These are phyloP conservation scores for Rhizopogon sp. DNA, from an alignment of 768 basidiomycete genomes.

Conservation along the genomic window DNA sequence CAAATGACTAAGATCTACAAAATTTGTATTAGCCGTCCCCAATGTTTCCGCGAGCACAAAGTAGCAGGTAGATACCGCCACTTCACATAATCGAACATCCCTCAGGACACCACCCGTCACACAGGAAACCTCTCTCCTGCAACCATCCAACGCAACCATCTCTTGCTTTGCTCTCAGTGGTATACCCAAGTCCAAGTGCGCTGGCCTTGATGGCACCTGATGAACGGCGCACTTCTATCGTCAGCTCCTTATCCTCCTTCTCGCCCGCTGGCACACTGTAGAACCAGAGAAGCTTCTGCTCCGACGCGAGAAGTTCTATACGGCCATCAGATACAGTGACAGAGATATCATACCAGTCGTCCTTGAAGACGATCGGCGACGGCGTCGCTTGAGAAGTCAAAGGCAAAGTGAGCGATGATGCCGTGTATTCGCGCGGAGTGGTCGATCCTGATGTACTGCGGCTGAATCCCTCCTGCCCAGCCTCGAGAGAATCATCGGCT, in stretches of 20 bases:
- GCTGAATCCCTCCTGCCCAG: background rate
- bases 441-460: background rate
- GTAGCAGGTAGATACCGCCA: background rate
- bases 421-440: slow-evolving; percentile 3
- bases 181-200: background rate
- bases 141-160: slow-evolving; percentile 4
- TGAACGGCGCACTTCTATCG: slow-evolving; percentile 36
- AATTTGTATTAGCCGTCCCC: background rate
- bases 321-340: slow-evolving; percentile 44
- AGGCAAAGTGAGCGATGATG: slow-evolving; percentile 14
- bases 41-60: background rate
- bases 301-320: slow-evolving; percentile 41
- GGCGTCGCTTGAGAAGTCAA: slow-evolving; percentile 2
- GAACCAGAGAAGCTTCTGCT: slow-evolving; percentile 49
- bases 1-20: background rate
- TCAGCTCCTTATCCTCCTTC: slow-evolving; percentile 23
- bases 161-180: background rate
- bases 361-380: slow-evolving; percentile 9
- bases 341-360: slow-evolving; percentile 31
- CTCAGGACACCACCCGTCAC: slow-evolving; percentile 3
- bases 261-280: slow-evolving; percentile 31
- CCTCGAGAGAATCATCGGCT: background rate
- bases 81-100: slow-evolving; percentile 21
- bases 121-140: slow-evolving; percentile 4
- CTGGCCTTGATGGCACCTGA: slow-evolving; percentile 33